These are phyloP conservation scores for Cryptococcus deneoformans DNA, from an alignment of 1,284 basidiomycete species.

Conservation along the genomic window DNA sequence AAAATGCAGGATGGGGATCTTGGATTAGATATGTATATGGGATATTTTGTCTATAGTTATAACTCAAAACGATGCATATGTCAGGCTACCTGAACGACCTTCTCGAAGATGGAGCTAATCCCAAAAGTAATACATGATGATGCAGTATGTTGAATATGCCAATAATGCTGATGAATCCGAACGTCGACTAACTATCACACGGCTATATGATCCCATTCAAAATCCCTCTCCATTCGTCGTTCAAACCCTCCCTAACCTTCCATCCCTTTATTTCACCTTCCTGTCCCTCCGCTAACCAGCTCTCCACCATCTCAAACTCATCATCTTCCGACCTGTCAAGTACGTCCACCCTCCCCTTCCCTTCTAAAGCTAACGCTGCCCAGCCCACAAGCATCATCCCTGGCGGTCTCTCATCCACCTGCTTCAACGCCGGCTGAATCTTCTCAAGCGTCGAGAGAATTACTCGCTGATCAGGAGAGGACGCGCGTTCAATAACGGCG, in stretches of 20 bases:
- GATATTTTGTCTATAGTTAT: too few relatives aligned
- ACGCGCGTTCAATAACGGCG: slow-evolving; percentile 89
- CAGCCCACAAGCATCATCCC: slow-evolving; percentile 96
- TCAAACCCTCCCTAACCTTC: slow-evolving; percentile 28
- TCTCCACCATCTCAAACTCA: slow-evolving; percentile 30
- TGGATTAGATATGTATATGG: neutral
- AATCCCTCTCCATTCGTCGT: slow-evolving; percentile 23
- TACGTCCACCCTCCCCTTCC: slow-evolving; percentile 54
- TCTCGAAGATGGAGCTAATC: neutral
- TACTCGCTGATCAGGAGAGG: slow-evolving; percentile 85
- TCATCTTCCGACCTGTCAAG: slow-evolving; percentile 50
- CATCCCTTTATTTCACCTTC: slow-evolving; percentile 7
- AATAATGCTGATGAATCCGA: neutral
- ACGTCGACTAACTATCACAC: neutral
- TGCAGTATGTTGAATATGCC: neutral
- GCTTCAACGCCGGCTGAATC: slow-evolving; percentile 68
- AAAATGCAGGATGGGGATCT: neutral
- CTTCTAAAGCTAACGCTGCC: slow-evolving; percentile 60
- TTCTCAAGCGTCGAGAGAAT: slow-evolving; percentile 73
- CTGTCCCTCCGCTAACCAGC: slow-evolving; percentile 20
- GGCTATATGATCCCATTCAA: slow-evolving; percentile 4
- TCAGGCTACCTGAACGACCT: too few relatives aligned
- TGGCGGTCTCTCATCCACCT: slow-evolving; percentile 85
- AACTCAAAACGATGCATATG: neutral
- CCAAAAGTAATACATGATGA: neutral